These are phyloP conservation scores for Boletellus dicymbophilus DNA, from an alignment of 1,284 basidiomycete genomes.

Conservation along the genomic window DNA sequence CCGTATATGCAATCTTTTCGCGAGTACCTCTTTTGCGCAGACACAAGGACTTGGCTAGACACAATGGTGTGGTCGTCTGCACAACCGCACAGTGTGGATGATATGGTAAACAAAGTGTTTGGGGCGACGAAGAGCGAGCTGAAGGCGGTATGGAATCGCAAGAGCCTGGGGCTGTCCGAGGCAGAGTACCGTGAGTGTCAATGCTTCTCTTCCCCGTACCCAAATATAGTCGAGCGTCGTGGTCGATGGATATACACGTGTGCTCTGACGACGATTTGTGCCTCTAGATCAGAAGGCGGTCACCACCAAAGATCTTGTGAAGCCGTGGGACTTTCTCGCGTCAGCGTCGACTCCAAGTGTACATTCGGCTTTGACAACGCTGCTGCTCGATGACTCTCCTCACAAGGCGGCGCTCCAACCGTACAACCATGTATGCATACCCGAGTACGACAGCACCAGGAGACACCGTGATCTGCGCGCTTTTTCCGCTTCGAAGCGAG, in stretches of 20 bases:
- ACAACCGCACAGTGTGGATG: constrained; percentile 74
- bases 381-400: constrained; percentile 82
- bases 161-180: constrained; percentile 64
- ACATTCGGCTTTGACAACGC: constrained; percentile 68
- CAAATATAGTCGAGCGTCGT: neutral
- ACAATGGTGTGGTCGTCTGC: constrained; percentile 90
- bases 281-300: constrained; percentile 59
- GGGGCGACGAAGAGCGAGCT: constrained; percentile 45
- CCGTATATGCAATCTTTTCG: constrained; percentile 72
- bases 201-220: neutral
- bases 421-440: constrained; percentile 76
- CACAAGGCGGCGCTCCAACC: constrained; percentile 80
- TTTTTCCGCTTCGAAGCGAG: constrained; percentile 10
- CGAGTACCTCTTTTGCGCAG: constrained; percentile 60
- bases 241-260: neutral
- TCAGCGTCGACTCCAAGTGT: constrained; percentile 5
- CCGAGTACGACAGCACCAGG: constrained; percentile 57
- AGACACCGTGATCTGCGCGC: constrained; percentile 47
- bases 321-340: constrained; percentile 56
- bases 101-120: constrained; percentile 68
- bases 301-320: constrained; percentile 77
- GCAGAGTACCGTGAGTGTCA: constrained; percentile 60
- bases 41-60: constrained; percentile 65
- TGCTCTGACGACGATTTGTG: constrained; percentile 6
- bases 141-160: constrained; percentile 76